Evolutionary conservation across 768 basidiomycete species (phyloP), one percentile per base, ranked within the genome.

Genomic region (Cystobasidium tubakii): DNA sequence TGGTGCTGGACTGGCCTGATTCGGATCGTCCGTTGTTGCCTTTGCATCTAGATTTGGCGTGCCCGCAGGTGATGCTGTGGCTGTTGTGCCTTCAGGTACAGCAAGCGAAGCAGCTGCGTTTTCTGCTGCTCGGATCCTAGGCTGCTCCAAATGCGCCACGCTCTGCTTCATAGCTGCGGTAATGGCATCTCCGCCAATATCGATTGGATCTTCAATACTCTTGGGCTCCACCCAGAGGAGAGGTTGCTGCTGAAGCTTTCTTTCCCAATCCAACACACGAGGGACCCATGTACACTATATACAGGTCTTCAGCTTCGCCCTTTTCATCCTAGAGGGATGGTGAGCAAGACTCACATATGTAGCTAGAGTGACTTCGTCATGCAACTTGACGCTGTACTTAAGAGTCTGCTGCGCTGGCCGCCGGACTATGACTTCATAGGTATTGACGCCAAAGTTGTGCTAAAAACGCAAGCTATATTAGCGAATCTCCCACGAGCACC

Each of bases 321-420:
- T 34, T 7, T 36, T 10, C 12, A 31, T 57, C 10, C 21, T 36
- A 10, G 9, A 36, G 7, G 23, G 6, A 2, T 23, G 54, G 17
- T 29, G 29, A 1, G 19, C 33, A 21, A 55, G 13, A 82, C 85
- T 76, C 78, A 93, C 96, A 88, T 95, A 91, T 1, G 95, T 91
- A 0, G 94, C 92, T 36, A 97, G 83, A 74, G 96, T 94, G 65
- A 90, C 88, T 81, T 99, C 96, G 79, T 98, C 95, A 79, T 96
- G 98, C 1, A 91, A 89, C 31, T 92, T 87, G 54, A 96, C 83
- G 31, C 87, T 89, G 80, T 93, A 97, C 79, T 96, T 96, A 80
- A 90, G 86, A 0, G 93, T 89, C 17, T 87, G 83, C 66, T 86
- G 85, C 43, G 87, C 87, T 4, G 92, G 89, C 66, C 86, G 83